Evolutionary conservation across 345 rosid genomes (phyloP).

Genomic region (Acer campestre): DNA sequence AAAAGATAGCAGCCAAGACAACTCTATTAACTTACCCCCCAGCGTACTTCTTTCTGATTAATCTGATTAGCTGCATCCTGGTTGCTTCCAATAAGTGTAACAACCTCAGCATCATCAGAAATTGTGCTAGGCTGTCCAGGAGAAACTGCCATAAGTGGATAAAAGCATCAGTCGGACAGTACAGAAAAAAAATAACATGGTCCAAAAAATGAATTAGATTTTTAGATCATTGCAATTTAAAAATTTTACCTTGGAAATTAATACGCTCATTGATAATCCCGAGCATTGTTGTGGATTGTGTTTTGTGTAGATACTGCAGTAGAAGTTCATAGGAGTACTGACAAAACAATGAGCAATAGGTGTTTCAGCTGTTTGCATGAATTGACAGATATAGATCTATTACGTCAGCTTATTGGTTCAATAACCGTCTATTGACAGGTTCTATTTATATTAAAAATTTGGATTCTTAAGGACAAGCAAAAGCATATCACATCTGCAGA

Average conservation of each 20-base stretch:
- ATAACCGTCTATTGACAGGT: not conserved
- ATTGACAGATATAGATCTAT: not conserved
- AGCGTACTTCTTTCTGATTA: slow-evolving; percentile 81
- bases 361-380: slow-evolving; percentile 18
- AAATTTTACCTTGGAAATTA: slow-evolving; percentile 72
- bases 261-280: slow-evolving; percentile 88
- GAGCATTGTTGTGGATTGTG: slow-evolving; percentile 77
- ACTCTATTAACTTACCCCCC: slow-evolving; percentile 68
- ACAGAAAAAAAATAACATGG: not conserved
- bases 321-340: slow-evolving; percentile 96
- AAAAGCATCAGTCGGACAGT: slow-evolving; percentile 14
- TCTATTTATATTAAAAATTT: not conserved
- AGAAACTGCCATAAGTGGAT: slow-evolving; percentile 59
- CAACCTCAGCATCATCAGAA: slow-evolving; percentile 86
- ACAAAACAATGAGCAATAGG: slow-evolving; percentile 24
- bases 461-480: not conserved
- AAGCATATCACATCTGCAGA: not conserved
- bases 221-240: not conserved
- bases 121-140: slow-evolving; percentile 83
- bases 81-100: slow-evolving; percentile 69
- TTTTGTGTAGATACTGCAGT: slow-evolving; percentile 82
- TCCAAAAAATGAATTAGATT: not conserved
- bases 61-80: slow-evolving; percentile 72
- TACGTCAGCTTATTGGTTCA: not conserved
- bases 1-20: not conserved